phyloP scores from a whole-genome alignment of 139 green algal genomes.

The Microglena sp. region DNA sequence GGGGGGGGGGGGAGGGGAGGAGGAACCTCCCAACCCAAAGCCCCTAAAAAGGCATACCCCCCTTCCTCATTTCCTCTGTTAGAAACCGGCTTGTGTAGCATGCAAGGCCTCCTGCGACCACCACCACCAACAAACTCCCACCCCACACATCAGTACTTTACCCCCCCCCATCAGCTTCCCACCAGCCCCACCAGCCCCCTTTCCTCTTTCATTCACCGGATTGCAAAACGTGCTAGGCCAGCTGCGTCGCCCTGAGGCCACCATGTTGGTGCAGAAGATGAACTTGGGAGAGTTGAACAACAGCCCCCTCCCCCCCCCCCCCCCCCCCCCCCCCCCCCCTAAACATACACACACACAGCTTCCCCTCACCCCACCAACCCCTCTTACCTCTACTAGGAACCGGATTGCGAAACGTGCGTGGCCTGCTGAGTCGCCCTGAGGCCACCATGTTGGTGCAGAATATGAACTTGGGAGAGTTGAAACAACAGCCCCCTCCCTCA shows the following conservation, averaged over 20 bases:
- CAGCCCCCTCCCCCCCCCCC: too few species aligned
- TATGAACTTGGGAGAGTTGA: constrained; percentile 87
- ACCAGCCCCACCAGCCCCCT: too few species aligned
- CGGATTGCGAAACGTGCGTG: constrained; percentile 80
- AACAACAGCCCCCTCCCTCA: too few species aligned
- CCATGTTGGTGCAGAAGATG: constrained; percentile 87
- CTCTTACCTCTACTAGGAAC: constrained; percentile 50
- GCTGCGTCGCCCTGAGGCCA: constrained; percentile 83
- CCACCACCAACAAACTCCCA: not conserved
- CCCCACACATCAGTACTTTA: not conserved
- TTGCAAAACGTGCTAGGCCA: constrained; percentile 83
- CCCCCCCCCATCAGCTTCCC: not conserved
- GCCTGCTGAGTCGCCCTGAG: constrained; percentile 86
- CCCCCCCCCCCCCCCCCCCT: too few species aligned
- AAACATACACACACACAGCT: too few species aligned
- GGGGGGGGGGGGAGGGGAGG: not conserved
- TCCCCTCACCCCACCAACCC: too few species aligned
- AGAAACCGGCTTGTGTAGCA: not conserved
- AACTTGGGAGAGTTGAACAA: constrained; percentile 77
- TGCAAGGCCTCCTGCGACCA: not conserved
- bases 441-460: constrained; percentile 78
- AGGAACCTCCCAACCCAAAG: not conserved
- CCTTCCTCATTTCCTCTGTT: too few species aligned
- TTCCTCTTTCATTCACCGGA: constrained; percentile 70
- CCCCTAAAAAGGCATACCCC: not conserved